A percentile compares a stretch with the other conserved stretches of the same genome.
Conservation (phyloP, 306 rosid species). For the Purshia tridentata region DNA sequence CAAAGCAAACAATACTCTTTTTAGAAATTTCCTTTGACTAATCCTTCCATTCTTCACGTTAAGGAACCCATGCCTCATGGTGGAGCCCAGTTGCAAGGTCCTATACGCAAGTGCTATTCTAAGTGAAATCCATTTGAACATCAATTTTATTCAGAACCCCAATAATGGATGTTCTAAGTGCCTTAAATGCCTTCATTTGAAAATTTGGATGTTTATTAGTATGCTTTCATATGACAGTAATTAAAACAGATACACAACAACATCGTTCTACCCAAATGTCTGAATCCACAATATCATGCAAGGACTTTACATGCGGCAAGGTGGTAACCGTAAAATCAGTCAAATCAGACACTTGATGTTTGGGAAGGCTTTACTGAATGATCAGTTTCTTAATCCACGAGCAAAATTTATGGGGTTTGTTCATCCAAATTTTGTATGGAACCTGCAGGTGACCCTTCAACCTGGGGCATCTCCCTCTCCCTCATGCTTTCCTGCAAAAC, state of each 20-base stretch:
- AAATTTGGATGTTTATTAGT: no score
- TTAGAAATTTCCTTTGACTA: no score
- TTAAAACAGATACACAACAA: not conserved
- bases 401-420: conserved; percentile 29
- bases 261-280: not conserved
- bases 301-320: not conserved
- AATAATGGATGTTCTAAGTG: no score
- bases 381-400: conserved; percentile 31
- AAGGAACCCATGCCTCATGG: no score
- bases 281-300: conserved; percentile 1
- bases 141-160: no score
- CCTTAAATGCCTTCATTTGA: no score
- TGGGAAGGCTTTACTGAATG: conserved; percentile 7
- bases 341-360: conserved; percentile 10
- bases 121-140: no score
- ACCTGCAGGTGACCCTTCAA: conserved; percentile 30
- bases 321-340: not conserved
- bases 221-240: not conserved
- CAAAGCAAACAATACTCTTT: no score
- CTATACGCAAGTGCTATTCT: no score
- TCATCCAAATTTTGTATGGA: conserved; percentile 40
- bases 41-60: no score
- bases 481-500: conserved; percentile 56
- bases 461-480: conserved; percentile 42
- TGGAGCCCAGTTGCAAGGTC: no score